These are phyloP conservation scores for Alternaria ethzedia DNA, from an alignment of 2,329 filamentous ascomycete species.

Conservation along the genomic window DNA sequence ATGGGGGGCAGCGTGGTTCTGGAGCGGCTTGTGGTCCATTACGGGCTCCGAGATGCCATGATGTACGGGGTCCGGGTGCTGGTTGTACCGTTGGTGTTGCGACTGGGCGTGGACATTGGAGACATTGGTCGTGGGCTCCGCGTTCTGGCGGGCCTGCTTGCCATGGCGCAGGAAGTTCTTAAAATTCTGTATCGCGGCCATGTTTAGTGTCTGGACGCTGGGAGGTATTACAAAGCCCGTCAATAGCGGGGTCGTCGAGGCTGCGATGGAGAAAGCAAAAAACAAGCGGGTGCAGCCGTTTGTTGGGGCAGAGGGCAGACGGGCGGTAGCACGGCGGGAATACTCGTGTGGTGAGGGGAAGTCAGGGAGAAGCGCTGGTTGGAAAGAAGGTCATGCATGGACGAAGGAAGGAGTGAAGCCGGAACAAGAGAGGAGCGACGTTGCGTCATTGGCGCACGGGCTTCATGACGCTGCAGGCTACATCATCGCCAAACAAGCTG, in stretches of 20 bases:
- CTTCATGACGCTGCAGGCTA: slow-evolving; percentile 34
- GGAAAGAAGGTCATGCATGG: slow-evolving; percentile 32
- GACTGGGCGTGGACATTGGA: slow-evolving; percentile 65
- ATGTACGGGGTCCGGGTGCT: slow-evolving; percentile 58
- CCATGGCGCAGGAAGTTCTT: slow-evolving; percentile 99
- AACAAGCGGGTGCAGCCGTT: slow-evolving; percentile 24
- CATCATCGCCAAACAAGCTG: slow-evolving; percentile 31
- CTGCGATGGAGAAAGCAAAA: slow-evolving; percentile 8
- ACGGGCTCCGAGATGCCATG: slow-evolving; percentile 63
- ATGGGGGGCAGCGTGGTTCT: slow-evolving; percentile 57
- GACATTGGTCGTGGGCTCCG: slow-evolving; percentile 67
- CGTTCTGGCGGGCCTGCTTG: slow-evolving; percentile 83
- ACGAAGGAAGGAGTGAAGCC: slow-evolving; percentile 17
- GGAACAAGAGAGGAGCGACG: slow-evolving; percentile 32
- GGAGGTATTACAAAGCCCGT: slow-evolving; percentile 18
- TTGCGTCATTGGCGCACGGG: slow-evolving; percentile 13
- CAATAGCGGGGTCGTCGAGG: slow-evolving; percentile 27
- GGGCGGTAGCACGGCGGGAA: slow-evolving; percentile 20
- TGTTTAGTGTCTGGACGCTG: slow-evolving; percentile 40
- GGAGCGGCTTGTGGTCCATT: slow-evolving; percentile 62
- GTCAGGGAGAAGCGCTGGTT: slow-evolving; percentile 19
- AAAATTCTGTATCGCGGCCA: slow-evolving; percentile 86
- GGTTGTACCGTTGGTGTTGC: slow-evolving; percentile 64
- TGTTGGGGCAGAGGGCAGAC: slow-evolving; percentile 15
- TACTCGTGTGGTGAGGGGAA: slow-evolving; percentile 14